phyloP scores from a whole-genome alignment of 2,329 filamentous ascomycete species.

The Talaromyces amestolkiae region DNA sequence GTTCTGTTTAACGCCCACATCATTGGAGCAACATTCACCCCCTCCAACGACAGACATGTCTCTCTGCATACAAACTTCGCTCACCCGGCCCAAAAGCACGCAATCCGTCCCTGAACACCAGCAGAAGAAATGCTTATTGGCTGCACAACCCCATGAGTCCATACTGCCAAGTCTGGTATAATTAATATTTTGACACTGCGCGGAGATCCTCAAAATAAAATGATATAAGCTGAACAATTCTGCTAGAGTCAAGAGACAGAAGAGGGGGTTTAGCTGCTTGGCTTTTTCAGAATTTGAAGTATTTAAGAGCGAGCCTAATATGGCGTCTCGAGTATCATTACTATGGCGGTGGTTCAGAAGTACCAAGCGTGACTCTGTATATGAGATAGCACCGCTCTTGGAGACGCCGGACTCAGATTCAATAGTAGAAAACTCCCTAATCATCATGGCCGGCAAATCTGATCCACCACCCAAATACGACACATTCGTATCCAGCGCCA shows the following conservation, averaged over 20 bases:
- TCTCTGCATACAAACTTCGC: background rate
- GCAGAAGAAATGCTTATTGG: background rate
- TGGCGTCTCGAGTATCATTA: background rate
- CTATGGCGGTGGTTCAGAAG: background rate
- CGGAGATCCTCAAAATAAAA: background rate
- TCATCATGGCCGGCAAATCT: background rate
- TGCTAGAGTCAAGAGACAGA: background rate
- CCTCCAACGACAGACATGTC: background rate
- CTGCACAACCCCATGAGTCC: background rate
- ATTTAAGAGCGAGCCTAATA: background rate
- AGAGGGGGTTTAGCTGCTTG: background rate
- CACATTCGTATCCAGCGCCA: background rate
- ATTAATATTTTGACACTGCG: background rate
- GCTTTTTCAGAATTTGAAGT: background rate
- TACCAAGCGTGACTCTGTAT: background rate
- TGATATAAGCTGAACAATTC: background rate
- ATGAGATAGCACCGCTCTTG: background rate
- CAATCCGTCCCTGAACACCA: background rate
- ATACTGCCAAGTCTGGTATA: constrained; percentile 5
- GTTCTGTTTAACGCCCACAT: background rate
- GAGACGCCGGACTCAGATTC: background rate
- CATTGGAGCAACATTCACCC: background rate
- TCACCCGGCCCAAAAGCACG: background rate
- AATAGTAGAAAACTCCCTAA: background rate
- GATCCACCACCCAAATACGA: background rate